Percentiles rank a stretch among this genome's conserved stretches.
These are phyloP conservation scores for Alternaria longipes DNA, from an alignment of 2,329 filamentous ascomycete species.

Conservation along the genomic window DNA sequence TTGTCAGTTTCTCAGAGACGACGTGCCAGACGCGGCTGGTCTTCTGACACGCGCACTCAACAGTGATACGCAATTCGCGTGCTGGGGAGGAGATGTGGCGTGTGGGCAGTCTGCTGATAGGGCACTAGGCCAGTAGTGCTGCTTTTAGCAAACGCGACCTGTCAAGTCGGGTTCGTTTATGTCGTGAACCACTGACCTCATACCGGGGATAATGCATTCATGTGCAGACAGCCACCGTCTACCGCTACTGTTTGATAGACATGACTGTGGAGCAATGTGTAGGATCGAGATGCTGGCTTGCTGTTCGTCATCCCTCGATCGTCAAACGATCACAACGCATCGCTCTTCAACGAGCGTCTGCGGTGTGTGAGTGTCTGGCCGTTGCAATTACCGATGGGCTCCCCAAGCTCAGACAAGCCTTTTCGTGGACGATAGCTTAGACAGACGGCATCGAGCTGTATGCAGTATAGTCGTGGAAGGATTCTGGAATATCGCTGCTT, in stretches of 20 bases:
- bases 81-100: constrained; percentile 23
- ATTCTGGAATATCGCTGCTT: constrained; percentile 28
- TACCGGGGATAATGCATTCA: constrained; percentile 14
- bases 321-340: background rate
- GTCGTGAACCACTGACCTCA: constrained; percentile 20
- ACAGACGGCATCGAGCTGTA: background rate
- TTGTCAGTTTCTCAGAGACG: background rate
- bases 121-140: constrained; percentile 25
- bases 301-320: background rate
- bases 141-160: constrained; percentile 24
- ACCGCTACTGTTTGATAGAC: constrained; percentile 2
- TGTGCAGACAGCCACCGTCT: constrained; percentile 7
- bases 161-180: constrained; percentile 20
- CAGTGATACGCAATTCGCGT: constrained; percentile 8
- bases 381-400: constrained; percentile 3
- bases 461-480: constrained; percentile 17
- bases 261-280: background rate
- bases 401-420: constrained; percentile 2
- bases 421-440: constrained; percentile 4
- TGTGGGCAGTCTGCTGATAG: constrained; percentile 21
- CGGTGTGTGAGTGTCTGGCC: constrained; percentile 1
- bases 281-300: background rate
- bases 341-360: background rate
- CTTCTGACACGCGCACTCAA: constrained; percentile 11
- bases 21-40: constrained; percentile 7